A percentile compares a stretch with the other conserved stretches of the same genome.
phyloP scores from a whole-genome alignment of 2,329 filamentous ascomycete species.

The Phaeophleospora eucalypticola region DNA sequence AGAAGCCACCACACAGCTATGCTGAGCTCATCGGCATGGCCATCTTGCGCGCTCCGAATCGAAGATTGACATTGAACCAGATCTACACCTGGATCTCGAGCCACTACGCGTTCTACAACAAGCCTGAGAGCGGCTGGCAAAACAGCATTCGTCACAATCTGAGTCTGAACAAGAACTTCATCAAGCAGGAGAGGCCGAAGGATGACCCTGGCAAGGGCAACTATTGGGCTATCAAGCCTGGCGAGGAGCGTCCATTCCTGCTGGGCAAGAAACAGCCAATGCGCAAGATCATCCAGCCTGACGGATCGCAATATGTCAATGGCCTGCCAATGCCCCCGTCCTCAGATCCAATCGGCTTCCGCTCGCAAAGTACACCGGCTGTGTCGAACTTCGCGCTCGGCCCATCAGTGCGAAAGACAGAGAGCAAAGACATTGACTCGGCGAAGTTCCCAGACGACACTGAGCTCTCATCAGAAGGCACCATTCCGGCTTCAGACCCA shows the following conservation, averaged over 20 bases:
- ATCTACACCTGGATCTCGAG: slow-evolving; percentile 99
- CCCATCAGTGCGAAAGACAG: slow-evolving; percentile 27
- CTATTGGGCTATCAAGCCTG: slow-evolving; percentile 92
- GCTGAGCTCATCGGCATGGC: slow-evolving; percentile 95
- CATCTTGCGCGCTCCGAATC: slow-evolving; percentile 78
- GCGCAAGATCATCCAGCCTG: slow-evolving; percentile 54
- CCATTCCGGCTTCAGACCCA: slow-evolving; percentile 49
- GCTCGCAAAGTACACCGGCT: slow-evolving; percentile 38
- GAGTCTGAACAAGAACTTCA: slow-evolving; percentile 92
- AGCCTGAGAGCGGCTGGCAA: slow-evolving; percentile 87
- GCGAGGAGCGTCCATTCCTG: slow-evolving; percentile 82
- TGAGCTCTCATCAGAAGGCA: slow-evolving; percentile 50
- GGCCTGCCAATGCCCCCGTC: slow-evolving; percentile 23
- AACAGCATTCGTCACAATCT: slow-evolving; percentile 99
- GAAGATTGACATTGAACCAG: slow-evolving; percentile 82
- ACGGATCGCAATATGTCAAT: slow-evolving; percentile 40
- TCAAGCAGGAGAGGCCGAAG: slow-evolving; percentile 92
- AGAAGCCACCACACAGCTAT: slow-evolving; percentile 88
- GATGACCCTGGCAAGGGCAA: slow-evolving; percentile 96
- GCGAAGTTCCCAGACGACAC: slow-evolving; percentile 49
- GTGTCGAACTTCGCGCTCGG: slow-evolving; percentile 35
- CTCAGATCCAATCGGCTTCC: slow-evolving; percentile 27
- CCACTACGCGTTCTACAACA: slow-evolving; percentile 81
- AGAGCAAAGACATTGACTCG: slow-evolving; percentile 45
- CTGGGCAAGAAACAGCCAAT: slow-evolving; percentile 68